Evolutionary conservation across 2,329 filamentous ascomycete species (phyloP), one percentile per base, ranked within the genome.

Genomic region (Tolypocladium sp.): DNA sequence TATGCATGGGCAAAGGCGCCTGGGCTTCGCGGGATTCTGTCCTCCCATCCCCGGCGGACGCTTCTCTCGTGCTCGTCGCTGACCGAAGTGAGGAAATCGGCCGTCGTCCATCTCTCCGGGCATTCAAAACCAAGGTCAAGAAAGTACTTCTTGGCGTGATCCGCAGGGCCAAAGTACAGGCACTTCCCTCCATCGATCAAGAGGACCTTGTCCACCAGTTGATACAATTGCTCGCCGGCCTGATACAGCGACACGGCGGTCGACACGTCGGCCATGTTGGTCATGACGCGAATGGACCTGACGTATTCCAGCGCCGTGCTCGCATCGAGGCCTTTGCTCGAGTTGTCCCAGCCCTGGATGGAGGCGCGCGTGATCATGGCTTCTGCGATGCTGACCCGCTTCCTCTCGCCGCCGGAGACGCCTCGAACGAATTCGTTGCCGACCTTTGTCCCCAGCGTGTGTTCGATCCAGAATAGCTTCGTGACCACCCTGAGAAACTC

Each of bases 61-160:
- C 82, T 79, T 41, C 91, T 82, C 67, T 91, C 89, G 12, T 81
- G 83, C 1, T 87, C 83, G 68, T 93, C 90, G 9, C 85, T 91
- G 67, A 92, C 86, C 2, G 87, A 90, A 0, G 89, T 92, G 40
- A 92, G 73, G 71, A 92, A 93, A 69, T 93, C 90, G 22, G 77
- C 85, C 0, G 86, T 87, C 0, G 88, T 91, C 80, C 87, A 84
- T 17, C 89, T 81, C 27, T 84, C 80, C 0, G 89, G 88, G 66
- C 88, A 90, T 20, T 83, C 77, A 64, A 91, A 92, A 0, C 90
- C 90, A 41, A 92, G 77, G n/a, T 82, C 74, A 55, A 85, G 72
- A 63, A 92, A 92, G 68, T 89, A 92, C 35, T 78, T 71, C 67
- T 83, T 88, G 1, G 89, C 89, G 2, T 82, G 74, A 5, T 82